Evolutionary conservation across 2,329 filamentous ascomycete species (phyloP).

Genomic region (Onygenales sp.): DNA sequence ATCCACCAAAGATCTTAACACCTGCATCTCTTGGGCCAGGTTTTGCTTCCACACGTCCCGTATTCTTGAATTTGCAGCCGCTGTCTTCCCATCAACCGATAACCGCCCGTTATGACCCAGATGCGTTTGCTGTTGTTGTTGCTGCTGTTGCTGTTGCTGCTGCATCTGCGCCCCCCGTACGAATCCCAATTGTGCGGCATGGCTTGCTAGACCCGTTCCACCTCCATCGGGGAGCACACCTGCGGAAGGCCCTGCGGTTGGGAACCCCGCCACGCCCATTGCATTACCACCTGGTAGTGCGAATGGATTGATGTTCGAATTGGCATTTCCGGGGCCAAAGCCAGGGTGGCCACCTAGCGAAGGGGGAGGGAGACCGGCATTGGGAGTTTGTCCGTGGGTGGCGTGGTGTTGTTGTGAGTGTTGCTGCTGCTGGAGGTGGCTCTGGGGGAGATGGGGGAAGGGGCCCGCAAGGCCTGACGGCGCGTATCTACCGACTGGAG

Average conservation of each 20-base stretch:
- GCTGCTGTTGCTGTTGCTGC: slow-evolving; percentile 48
- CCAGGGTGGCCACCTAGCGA: slow-evolving; percentile 57
- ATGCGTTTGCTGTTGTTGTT: slow-evolving; percentile 34
- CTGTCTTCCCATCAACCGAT: slow-evolving; percentile 46
- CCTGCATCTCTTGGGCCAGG: slow-evolving; percentile 79
- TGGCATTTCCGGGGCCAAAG: slow-evolving; percentile 56
- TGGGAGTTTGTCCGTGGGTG: slow-evolving; percentile 35
- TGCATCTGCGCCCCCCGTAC: slow-evolving; percentile 61
- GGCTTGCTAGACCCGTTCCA: slow-evolving; percentile 67
- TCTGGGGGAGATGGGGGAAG: slow-evolving; percentile 48
- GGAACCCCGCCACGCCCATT: slow-evolving; percentile 48
- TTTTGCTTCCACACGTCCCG: slow-evolving; percentile 95
- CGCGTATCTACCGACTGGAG: slow-evolving; percentile 49
- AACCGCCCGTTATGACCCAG: slow-evolving; percentile 41
- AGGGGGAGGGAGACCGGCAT: slow-evolving; percentile 43
- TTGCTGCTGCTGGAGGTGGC: slow-evolving; percentile 34
- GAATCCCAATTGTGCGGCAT: slow-evolving; percentile 82
- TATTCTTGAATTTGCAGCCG: slow-evolving; percentile 66
- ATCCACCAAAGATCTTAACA: slow-evolving; percentile 72
- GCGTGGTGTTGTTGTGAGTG: slow-evolving; percentile 36
- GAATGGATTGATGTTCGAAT: slow-evolving; percentile 60
- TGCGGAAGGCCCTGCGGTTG: slow-evolving; percentile 46
- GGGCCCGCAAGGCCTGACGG: slow-evolving; percentile 49
- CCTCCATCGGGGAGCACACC: slow-evolving; percentile 35
- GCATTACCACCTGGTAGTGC: slow-evolving; percentile 45